Percentiles rank a stretch among this genome's conserved stretches.
Evolutionary conservation across 371 early-diverging fungal species (phyloP).

Genomic region (Actinomucor elegans): DNA sequence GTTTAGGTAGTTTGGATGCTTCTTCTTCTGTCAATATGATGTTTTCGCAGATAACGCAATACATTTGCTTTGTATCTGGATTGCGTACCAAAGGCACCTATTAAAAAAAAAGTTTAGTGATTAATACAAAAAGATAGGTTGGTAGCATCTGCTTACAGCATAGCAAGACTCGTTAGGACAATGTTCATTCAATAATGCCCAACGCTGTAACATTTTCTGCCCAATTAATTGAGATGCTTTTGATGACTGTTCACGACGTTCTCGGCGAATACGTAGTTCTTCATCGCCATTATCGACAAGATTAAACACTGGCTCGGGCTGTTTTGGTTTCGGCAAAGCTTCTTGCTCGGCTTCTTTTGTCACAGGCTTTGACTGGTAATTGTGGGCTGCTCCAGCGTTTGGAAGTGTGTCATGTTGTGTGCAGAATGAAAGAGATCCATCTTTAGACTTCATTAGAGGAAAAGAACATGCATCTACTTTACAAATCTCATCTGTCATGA

Average conservation of each 20-base stretch:
- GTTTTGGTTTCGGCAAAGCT: not conserved
- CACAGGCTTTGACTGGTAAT: not conserved
- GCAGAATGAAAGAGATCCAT: constrained; percentile 49
- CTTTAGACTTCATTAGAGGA: constrained; percentile 58
- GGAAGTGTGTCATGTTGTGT: constrained; percentile 49
- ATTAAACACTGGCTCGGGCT: constrained; percentile 8
- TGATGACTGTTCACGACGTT: constrained; percentile 58
- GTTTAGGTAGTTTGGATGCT: constrained; percentile 4
- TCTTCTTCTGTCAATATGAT: constrained; percentile 31
- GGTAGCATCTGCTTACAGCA: constrained; percentile 57
- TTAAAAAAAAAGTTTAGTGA: not conserved
- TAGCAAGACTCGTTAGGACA: constrained; percentile 61
- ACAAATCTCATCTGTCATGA: constrained; percentile 53
- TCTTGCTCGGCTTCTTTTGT: not conserved
- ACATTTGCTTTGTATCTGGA: constrained; percentile 55
- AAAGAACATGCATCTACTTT: constrained; percentile 38
- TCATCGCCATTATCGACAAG: constrained; percentile 12
- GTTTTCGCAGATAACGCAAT: constrained; percentile 68
- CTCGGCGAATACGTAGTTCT: constrained; percentile 18
- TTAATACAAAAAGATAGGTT: not conserved
- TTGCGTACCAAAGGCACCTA: constrained; percentile 66
- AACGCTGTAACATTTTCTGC: constrained; percentile 67
- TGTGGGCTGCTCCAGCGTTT: constrained; percentile 13
- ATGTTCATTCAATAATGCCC: constrained; percentile 70
- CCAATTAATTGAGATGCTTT: constrained; percentile 66